Evolutionary conservation across 306 rosid species (phyloP), one percentile per base, ranked within the genome.

Genomic region (Pyrus communis): DNA sequence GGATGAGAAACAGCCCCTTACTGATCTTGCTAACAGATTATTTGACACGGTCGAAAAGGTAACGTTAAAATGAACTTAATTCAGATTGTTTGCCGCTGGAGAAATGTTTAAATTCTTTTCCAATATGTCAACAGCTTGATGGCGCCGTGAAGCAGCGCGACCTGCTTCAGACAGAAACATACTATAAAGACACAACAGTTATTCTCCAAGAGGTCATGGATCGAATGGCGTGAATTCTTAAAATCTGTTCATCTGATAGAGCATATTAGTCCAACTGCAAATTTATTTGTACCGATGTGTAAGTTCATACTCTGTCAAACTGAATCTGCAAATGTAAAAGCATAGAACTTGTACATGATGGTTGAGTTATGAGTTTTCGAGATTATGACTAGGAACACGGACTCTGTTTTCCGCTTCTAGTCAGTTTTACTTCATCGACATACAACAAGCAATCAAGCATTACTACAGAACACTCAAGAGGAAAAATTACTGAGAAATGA

Each of bases 41-140:
- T 96, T 96, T 69, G 92, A 92, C 82, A 89, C 87, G 63, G 88
- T 92, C 30, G 99, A 96, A 75, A 84, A 87, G 99, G 98, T 92
- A 84, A 23, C 22, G 9, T 2, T 28, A 51, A 11, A 45, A 11
- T 2, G 38, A 21, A 38, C 11, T 17, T 21, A 4, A 11, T 52
- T 14, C 21, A 33, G 22, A 69, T 58, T 43, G 38, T 63, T 10
- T 25, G 35, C 74, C 1, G 38, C 19, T 28, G 14, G 28, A 43
- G 51, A 38, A 5, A 59, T 27, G 11, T 45, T 55, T 33, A 40
- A 58, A 70, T 66, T 30, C 2, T 15, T 59, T 42, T 28, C 4
- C 51, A 21, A 31, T 23, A 45, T 71, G 30, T 81, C 75, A 78
- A 70, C 93, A 95, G 96, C 95, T 92, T 75, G 96, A 89, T 81